Conservation (phyloP, 768 basidiomycete genomes). For the Panaeolus cyanescens region DNA sequence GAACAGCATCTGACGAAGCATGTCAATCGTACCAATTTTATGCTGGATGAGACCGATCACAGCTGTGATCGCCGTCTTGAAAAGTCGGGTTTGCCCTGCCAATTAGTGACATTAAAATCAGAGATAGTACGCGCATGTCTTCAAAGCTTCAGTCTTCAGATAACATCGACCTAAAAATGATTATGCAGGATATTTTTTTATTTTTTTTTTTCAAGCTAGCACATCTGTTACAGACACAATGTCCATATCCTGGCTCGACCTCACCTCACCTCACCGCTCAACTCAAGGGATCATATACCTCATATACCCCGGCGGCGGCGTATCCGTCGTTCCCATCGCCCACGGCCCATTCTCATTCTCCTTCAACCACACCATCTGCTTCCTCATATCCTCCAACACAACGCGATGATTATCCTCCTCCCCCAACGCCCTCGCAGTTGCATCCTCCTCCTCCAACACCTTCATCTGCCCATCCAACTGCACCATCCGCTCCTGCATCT, state of each 20-base stretch:
- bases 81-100: too few relatives aligned
- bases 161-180: too few relatives aligned
- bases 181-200: background rate
- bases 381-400: constrained; percentile 21
- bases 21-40: too few relatives aligned
- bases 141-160: too few relatives aligned
- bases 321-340: constrained; percentile 22
- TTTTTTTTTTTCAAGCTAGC: background rate
- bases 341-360: constrained; percentile 20
- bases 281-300: constrained; percentile 21
- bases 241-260: too few relatives aligned
- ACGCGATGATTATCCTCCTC: constrained; percentile 3
- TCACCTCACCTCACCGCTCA: background rate
- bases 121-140: too few relatives aligned
- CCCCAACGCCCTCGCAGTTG: background rate
- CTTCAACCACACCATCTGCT: constrained; percentile 24
- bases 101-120: too few relatives aligned
- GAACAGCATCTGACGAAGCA: too few relatives aligned
- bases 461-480: constrained; percentile 19
- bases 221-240: background rate
- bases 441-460: constrained; percentile 13
- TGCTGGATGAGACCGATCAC: too few relatives aligned
- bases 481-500: constrained; percentile 12
- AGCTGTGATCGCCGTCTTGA: too few relatives aligned
- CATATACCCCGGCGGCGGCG: constrained; percentile 17